These are phyloP conservation scores for Forsythia suspensa DNA, from an alignment of 257 asterid species.

Conservation along the genomic window DNA sequence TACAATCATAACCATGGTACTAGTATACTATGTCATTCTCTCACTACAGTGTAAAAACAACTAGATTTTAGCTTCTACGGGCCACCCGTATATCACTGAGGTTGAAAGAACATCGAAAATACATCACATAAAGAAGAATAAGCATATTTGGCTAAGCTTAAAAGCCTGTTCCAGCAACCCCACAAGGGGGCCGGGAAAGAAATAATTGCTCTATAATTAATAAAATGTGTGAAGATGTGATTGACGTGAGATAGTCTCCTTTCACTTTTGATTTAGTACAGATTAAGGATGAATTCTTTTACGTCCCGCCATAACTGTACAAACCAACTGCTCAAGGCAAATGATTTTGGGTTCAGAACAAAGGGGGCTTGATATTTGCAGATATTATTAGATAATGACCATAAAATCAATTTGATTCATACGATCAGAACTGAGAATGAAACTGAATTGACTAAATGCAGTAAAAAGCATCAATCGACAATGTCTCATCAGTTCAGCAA, in stretches of 20 bases:
- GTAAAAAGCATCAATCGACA: conserved; percentile 11
- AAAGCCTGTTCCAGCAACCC: neutral
- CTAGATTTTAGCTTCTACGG: neutral
- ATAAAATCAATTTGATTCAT: neutral
- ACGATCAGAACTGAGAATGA: neutral
- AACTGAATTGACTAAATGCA: neutral
- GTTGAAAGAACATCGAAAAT: neutral
- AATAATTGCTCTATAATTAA: neutral
- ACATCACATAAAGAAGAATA: neutral
- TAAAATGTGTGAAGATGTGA: neutral
- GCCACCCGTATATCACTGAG: neutral
- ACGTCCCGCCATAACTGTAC: neutral
- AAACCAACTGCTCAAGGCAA: neutral
- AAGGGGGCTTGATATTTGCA: neutral
- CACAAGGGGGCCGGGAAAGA: neutral
- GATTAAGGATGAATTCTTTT: neutral
- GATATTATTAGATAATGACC: neutral
- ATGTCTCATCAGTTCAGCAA: neutral
- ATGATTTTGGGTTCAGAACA: neutral
- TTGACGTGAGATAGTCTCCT: neutral
- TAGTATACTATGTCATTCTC: neutral
- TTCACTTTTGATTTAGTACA: neutral
- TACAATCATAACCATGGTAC: neutral
- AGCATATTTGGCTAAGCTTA: neutral
- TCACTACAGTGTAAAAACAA: neutral